A percentile compares a stretch with the other conserved stretches of the same genome.
Evolutionary conservation across 1,284 basidiomycete genomes (phyloP).

Genomic region (Coniophora puteana): DNA sequence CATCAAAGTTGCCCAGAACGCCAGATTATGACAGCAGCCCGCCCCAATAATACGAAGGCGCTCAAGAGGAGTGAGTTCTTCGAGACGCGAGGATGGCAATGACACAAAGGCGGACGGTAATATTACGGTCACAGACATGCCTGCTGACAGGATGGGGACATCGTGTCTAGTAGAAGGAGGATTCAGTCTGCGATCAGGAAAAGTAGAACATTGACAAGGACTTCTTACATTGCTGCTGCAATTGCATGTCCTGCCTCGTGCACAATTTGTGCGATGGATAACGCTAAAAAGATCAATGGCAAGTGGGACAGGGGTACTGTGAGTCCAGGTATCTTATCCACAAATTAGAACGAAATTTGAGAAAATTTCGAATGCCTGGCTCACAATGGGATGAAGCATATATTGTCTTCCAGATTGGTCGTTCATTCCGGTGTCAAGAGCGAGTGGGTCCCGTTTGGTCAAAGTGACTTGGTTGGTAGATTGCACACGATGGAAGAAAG

Average conservation of each 20-base stretch:
- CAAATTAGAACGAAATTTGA: not conserved
- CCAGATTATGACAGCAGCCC: constrained; percentile 70
- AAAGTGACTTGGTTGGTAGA: constrained; percentile 5
- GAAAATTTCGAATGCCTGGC: constrained; percentile 14
- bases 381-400: constrained; percentile 39
- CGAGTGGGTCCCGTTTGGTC: constrained; percentile 14
- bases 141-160: constrained; percentile 55
- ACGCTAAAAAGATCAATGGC: constrained; percentile 53
- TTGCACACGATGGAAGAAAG: constrained; percentile 9
- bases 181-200: not conserved
- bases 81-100: constrained; percentile 41
- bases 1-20: constrained; percentile 40
- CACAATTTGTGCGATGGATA: constrained; percentile 55
- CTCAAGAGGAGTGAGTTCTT: constrained; percentile 34
- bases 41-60: constrained; percentile 57
- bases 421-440: not conserved
- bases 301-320: constrained; percentile 67
- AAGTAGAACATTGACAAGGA: constrained; percentile 4
- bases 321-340: constrained; percentile 63
- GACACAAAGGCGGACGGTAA: constrained; percentile 71
- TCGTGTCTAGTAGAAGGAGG: constrained; percentile 20
- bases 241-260: constrained; percentile 74
- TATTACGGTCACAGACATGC: constrained; percentile 49
- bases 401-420: too few species aligned
- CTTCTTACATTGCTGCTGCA: constrained; percentile 62